Conservation (phyloP, 768 basidiomycete genomes). For the Boletus bicolor region DNA sequence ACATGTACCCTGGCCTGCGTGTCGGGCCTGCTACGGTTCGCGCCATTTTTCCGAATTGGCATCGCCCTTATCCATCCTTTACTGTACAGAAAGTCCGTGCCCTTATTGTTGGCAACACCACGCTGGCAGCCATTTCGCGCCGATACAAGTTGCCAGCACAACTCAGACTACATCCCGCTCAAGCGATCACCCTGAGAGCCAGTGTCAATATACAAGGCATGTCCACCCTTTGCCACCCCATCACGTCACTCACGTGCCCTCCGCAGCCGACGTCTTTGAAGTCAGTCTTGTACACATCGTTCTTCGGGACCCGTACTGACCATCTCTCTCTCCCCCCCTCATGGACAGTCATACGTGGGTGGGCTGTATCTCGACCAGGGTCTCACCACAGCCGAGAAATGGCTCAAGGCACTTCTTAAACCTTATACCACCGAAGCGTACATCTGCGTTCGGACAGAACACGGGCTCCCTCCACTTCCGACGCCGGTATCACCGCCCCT, state of each 20-base stretch:
- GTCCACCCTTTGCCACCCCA: conserved; percentile 9
- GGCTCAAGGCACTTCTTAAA: conserved; percentile 60
- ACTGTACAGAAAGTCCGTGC: conserved; percentile 68
- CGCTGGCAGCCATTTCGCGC: conserved; percentile 67
- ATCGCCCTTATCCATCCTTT: background rate
- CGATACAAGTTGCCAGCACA: conserved; percentile 61
- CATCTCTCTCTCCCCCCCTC: background rate
- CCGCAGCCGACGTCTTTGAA: conserved; percentile 74
- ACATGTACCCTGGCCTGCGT: conserved; percentile 63
- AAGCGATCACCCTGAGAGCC: conserved; percentile 65
- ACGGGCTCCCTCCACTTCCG: conserved; percentile 54
- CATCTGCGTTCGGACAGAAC: conserved; percentile 57
- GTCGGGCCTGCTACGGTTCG: conserved; percentile 71
- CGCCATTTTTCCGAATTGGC: background rate
- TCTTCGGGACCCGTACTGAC: background rate
- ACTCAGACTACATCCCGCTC: conserved; percentile 66
- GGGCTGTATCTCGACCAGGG: conserved; percentile 73
- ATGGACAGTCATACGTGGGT: conserved; percentile 67
- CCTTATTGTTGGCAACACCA: conserved; percentile 70
- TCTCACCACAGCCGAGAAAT: conserved; percentile 48
- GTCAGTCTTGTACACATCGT: conserved; percentile 34
- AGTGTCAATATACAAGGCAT: conserved; percentile 72
- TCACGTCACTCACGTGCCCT: conserved; percentile 2
- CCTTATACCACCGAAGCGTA: conserved; percentile 68
- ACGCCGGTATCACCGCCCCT: conserved; percentile 24